Conservation (phyloP, 1,139 yeast genomes). For the Sugiyamaella xylanicola region DNA sequence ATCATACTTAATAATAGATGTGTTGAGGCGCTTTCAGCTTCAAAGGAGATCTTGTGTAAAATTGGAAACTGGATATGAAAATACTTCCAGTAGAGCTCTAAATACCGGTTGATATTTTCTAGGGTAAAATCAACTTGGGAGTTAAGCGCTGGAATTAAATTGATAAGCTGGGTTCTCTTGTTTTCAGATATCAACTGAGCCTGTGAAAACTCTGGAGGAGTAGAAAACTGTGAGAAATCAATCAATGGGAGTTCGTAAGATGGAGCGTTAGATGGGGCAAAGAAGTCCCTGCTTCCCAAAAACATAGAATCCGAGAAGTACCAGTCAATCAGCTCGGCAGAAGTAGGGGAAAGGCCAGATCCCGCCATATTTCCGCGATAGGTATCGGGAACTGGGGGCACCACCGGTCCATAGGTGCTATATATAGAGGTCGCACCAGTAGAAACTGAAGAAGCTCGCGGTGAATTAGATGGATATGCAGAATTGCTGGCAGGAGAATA, state of each 20-base stretch:
- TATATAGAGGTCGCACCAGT: constrained; percentile 3
- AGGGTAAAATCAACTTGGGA: constrained; percentile 32
- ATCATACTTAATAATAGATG: constrained; percentile 59
- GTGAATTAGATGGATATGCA: neutral
- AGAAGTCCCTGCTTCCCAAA: constrained; percentile 14
- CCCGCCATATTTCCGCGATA: constrained; percentile 1
- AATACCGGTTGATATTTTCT: constrained; percentile 22
- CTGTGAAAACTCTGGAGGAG: constrained; percentile 14
- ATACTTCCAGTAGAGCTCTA: constrained; percentile 52
- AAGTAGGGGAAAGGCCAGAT: constrained; percentile 13
- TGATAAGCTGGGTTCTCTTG: constrained; percentile 4
- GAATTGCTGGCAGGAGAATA: constrained; percentile 2
- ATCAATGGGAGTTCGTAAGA: constrained; percentile 12
- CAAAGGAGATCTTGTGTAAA: constrained; percentile 64
- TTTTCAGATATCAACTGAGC: constrained; percentile 10
- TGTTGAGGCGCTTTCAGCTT: constrained; percentile 54
- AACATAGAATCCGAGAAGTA: constrained; percentile 18
- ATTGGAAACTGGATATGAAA: constrained; percentile 67
- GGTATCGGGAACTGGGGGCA: neutral
- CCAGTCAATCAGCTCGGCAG: constrained; percentile 16
- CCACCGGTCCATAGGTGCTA: constrained; percentile 1
- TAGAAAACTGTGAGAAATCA: constrained; percentile 16
- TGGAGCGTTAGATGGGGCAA: constrained; percentile 11
- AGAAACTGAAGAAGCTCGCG: constrained; percentile 4
- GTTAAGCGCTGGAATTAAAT: constrained; percentile 22